phyloP scores from a whole-genome alignment of 177 flowering plant genomes.

The Vitis hybrid region DNA sequence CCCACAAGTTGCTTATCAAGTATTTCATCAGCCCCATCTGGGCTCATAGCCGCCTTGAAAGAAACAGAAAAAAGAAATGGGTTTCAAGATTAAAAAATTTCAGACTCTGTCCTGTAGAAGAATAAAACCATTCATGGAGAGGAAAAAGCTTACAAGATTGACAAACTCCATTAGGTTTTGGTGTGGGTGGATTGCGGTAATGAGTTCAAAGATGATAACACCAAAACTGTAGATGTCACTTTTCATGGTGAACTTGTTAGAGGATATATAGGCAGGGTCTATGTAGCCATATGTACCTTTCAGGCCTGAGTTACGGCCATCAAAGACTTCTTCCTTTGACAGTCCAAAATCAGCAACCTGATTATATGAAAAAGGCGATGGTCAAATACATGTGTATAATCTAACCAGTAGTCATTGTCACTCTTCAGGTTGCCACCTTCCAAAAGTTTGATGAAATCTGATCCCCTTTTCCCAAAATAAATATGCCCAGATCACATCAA shows the following conservation, averaged over 20 bases:
- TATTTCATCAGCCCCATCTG: conserved; percentile 91
- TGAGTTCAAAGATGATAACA: conserved; percentile 85
- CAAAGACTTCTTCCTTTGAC: conserved; percentile 85
- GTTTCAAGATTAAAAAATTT: background rate
- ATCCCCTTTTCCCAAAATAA: background rate
- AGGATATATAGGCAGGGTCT: conserved; percentile 85
- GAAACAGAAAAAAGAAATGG: background rate
- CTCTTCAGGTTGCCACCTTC: background rate
- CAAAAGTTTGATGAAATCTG: background rate
- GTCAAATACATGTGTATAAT: background rate
- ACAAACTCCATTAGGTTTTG: conserved; percentile 88
- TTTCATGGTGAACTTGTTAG: conserved; percentile 83
- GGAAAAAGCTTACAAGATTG: conserved; percentile 65
- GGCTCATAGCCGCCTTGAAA: conserved; percentile 77
- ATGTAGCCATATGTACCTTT: conserved; percentile 98
- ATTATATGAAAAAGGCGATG: background rate
- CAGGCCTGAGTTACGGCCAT: conserved; percentile 73
- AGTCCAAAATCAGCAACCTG: conserved; percentile 99
- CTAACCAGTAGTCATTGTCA: background rate
- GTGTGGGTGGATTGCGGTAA: conserved; percentile 95
- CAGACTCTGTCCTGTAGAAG: background rate
- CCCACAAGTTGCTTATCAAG: conserved; percentile 71
- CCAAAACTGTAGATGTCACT: conserved; percentile 97
- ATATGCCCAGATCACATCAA: background rate
- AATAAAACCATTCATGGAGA: background rate